Percentiles rank a stretch among this genome's conserved stretches.
phyloP scores from a whole-genome alignment of 2,329 filamentous ascomycete species.

The Epicoccum sorghinum region DNA sequence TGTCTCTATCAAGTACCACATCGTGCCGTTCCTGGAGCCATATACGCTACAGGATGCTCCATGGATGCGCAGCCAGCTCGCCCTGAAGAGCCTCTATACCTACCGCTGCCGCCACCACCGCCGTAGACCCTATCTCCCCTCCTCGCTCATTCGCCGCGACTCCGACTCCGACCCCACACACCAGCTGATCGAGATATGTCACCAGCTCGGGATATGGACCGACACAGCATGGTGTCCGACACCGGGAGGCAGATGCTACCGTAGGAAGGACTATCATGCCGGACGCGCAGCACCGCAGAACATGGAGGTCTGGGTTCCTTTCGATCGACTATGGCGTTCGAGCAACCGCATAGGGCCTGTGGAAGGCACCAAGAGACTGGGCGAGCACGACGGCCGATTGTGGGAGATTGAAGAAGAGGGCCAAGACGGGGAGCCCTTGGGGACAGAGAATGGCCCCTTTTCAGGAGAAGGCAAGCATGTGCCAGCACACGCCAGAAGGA shows the following conservation, averaged over 20 bases:
- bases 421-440: constrained; percentile 61
- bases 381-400: constrained; percentile 56
- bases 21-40: constrained; percentile 61
- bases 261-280: constrained; percentile 62
- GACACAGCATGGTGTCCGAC: constrained; percentile 67
- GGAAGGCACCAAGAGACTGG: constrained; percentile 36
- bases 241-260: constrained; percentile 61
- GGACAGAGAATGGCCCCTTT: constrained; percentile 53
- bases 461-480: constrained; percentile 60
- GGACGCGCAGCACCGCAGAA: constrained; percentile 61
- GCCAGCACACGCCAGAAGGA: constrained; percentile 60
- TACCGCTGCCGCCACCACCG: constrained; percentile 68
- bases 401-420: constrained; percentile 64
- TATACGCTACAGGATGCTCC: constrained; percentile 50
- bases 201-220: constrained; percentile 65
- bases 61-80: constrained; percentile 55
- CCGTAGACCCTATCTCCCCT: constrained; percentile 63
- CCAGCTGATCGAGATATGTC: constrained; percentile 64
- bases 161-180: constrained; percentile 67
- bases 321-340: constrained; percentile 64
- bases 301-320: constrained; percentile 67
- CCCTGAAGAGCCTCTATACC: constrained; percentile 65
- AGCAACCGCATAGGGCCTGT: constrained; percentile 62
- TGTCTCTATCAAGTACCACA: constrained; percentile 68
- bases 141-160: constrained; percentile 61